Evolutionary conservation across 176 grass and related monocot genomes (phyloP).

Genomic region (Rhynchospora breviuscula): DNA sequence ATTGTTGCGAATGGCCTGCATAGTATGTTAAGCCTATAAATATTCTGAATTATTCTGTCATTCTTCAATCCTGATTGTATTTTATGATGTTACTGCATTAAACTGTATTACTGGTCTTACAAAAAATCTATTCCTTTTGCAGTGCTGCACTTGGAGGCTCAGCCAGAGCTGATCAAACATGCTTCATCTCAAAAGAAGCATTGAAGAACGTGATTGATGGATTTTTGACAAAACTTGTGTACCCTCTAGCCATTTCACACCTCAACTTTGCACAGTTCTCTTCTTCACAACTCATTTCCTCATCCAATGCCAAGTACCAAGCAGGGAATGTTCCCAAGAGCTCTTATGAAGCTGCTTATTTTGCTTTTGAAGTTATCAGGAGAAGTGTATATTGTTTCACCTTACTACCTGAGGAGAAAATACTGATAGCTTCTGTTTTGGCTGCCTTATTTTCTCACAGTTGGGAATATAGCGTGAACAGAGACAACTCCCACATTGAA

Average conservation of each 20-base stretch:
- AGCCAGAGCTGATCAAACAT: conserved; percentile 51
- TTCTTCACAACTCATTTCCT: conserved; percentile 37
- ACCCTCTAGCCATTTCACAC: conserved; percentile 36
- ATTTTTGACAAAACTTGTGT: conserved; percentile 56
- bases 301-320: not conserved
- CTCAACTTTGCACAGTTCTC: conserved; percentile 55
- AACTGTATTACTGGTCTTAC: not conserved
- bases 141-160: conserved; percentile 85
- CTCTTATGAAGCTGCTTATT: conserved; percentile 41
- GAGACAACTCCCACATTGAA: conserved; percentile 35
- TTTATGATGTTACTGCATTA: not conserved
- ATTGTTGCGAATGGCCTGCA: not conserved
- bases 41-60: not conserved
- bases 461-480: conserved; percentile 74
- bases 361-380: conserved; percentile 62
- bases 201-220: conserved; percentile 31
- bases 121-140: conserved; percentile 16
- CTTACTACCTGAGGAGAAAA: conserved; percentile 41
- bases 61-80: not conserved
- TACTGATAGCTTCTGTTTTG: conserved; percentile 51
- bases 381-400: conserved; percentile 56
- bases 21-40: not conserved
- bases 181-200: conserved; percentile 66
- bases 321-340: conserved; percentile 24
- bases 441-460: conserved; percentile 65